phyloP scores from a whole-genome alignment of 2,329 filamentous ascomycete species.

The Myriangium duriaei region DNA sequence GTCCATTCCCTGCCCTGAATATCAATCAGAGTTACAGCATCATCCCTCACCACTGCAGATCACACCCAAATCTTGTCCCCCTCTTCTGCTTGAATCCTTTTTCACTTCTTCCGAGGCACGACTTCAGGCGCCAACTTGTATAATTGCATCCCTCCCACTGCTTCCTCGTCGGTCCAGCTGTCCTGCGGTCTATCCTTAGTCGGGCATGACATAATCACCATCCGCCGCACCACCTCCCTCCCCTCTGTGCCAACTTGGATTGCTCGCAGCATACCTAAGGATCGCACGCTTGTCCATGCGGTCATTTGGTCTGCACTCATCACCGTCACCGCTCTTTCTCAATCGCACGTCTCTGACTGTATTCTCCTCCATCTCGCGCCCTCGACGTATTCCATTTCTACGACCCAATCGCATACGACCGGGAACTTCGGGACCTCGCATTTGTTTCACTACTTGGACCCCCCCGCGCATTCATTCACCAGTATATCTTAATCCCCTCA shows the following conservation, averaged over 20 bases:
- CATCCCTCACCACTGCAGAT: too few relatives aligned
- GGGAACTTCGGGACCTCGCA: background rate
- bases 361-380: background rate
- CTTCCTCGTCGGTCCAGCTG: too few relatives aligned
- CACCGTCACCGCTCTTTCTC: background rate
- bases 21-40: too few relatives aligned
- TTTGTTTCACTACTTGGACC: background rate
- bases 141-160: too few relatives aligned
- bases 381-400: background rate
- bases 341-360: background rate
- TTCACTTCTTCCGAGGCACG: too few relatives aligned
- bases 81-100: too few relatives aligned
- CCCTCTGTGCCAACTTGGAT: background rate
- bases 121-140: too few relatives aligned
- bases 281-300: background rate
- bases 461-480: background rate
- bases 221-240: background rate
- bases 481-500: background rate
- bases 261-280: background rate
- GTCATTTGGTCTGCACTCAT: background rate
- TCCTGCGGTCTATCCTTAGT: too few relatives aligned
- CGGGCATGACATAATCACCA: background rate
- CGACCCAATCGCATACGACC: background rate
- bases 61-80: too few relatives aligned
- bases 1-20: too few relatives aligned